Base-by-base conservation (phyloP, 345 rosid genomes). In the Chamaenerion angustifolium region DNA sequence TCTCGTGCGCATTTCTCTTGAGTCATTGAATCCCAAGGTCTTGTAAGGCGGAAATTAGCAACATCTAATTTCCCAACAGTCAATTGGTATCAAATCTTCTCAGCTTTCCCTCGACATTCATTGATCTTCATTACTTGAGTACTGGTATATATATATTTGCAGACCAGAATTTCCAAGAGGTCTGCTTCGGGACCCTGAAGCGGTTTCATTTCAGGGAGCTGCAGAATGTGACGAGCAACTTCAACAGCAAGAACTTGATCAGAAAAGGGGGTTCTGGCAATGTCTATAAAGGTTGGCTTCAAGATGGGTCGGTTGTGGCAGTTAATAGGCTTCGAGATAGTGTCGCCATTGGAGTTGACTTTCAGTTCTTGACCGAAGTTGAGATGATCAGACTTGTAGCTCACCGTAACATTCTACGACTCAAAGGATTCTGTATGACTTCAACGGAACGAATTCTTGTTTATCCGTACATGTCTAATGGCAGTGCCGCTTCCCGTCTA, bases 391-490 rank as follows among this genome's bases (percentile, higher is more conserved):
- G 97, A 71, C 70, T 89, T 18, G 95, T 95, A 43, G 95, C 80
- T 13, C 97, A 85, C 52, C 74, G 85, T 8, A 82, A 89, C 43
- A 89, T 89, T 44, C 95, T 88, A 47, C 83, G 81, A 0, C 80
- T 82, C 17, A 68, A 67, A 0, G 88, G 97, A 40, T 89, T 85
- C 56, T 89, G 95, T 57, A 80, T 82, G 75, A 82, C 89, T 48
- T 55, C 81, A 27, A 56, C 70, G 4, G 97, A 89, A 51, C 72
- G 85, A 48, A 80, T 89, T 49, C 59, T 89, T 43, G 87, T 85
- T 19, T 89, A 89, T 62, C 97, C 97, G 27, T 85, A 78, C 75
- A 89, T 85, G 95, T 76, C 97, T 12, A 85, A 89, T 66, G 95
- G 97, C 15, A 89, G 95, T 49, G 97, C 85, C 15, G 83, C 93